Evolutionary conservation across 2,329 filamentous ascomycete species (phyloP), one percentile per base, ranked within the genome.

Genomic region (Fusarium sp.): DNA sequence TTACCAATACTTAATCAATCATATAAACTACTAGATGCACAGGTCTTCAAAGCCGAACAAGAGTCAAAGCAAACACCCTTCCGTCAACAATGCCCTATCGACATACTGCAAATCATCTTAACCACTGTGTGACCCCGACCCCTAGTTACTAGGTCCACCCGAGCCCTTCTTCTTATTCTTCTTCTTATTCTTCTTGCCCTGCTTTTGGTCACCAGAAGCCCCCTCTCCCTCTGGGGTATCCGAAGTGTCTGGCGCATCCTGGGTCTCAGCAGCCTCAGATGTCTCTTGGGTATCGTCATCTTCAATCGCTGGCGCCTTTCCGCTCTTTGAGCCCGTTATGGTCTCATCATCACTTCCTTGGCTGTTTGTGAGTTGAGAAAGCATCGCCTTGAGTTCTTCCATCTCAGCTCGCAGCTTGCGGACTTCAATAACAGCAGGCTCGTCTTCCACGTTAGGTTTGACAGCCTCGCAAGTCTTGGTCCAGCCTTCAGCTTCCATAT

Each of bases 401-500:
- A 92, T 83, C 76, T 92, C 91, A 12, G 81, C 82, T 59, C 86
- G 86, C 72, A 92, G 81, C 78, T 87, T 86, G 74, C 83, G 83
- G 33, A 92, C 84, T 79, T 97, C 94, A 29, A 92, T 70, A n/a
- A 94, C 90, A 3, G 92, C 90, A 15, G 88, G 88, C 70, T 98
- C 94, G 36, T 92, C 89, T 75, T 94, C 92, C 8, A 98, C 88
- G 80, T 98, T 94, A 2, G 94, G 93, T 79, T 90, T 93, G 27
- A 89, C 92, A n/a, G 85, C 83, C 55, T 90, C 86, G 5, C 97
- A 94, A 62, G 88, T 91, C 85, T 96, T 94, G 39, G 88, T 85
- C 96, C 96, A 99, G 0, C 93, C 94, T 68, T 95, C 93, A 1
- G 88, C 86, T 77, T 97, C 93, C 77, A 97, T 93, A 78, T 97